Evolutionary conservation across 805 yeast species (phyloP).

Genomic region (Metschnikowia reukaufii): DNA sequence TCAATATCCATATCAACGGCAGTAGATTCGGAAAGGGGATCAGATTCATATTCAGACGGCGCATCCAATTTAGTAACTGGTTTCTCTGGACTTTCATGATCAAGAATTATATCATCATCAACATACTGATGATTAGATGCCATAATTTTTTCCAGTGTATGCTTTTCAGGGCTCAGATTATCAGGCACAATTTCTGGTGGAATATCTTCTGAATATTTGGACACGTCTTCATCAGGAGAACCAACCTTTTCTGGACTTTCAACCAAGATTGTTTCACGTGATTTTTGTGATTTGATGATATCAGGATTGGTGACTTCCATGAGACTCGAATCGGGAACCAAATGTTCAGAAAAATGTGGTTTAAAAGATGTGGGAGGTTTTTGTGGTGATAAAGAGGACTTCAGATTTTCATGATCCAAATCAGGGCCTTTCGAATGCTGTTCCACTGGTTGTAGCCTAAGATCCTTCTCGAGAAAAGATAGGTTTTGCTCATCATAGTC

Average conservation of each 20-base stretch:
- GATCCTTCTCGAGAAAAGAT: slow-evolving; percentile 25
- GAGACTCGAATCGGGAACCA: slow-evolving; percentile 6
- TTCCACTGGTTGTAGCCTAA: background rate
- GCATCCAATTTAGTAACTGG: background rate
- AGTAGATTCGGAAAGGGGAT: background rate
- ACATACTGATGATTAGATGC: background rate
- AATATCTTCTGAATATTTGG: background rate
- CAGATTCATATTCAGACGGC: no score
- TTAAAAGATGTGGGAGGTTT: background rate
- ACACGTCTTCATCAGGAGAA: background rate
- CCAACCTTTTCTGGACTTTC: slow-evolving; percentile 5
- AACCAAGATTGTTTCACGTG: background rate
- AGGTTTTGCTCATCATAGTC: slow-evolving; percentile 37
- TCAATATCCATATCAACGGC: background rate
- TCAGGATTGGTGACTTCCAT: slow-evolving; percentile 3
- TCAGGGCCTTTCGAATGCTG: background rate
- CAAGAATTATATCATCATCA: slow-evolving; percentile 4
- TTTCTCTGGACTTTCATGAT: background rate
- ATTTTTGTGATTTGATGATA: background rate
- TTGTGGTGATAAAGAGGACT: background rate
- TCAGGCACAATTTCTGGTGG: background rate
- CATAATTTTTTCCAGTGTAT: no score
- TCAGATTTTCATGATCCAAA: background rate
- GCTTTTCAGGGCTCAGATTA: background rate
- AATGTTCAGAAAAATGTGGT: background rate